Percentiles rank a stretch among this genome's conserved stretches.
phyloP scores from a whole-genome alignment of 2,329 filamentous ascomycete genomes.

The Metarhizium guizhouense region DNA sequence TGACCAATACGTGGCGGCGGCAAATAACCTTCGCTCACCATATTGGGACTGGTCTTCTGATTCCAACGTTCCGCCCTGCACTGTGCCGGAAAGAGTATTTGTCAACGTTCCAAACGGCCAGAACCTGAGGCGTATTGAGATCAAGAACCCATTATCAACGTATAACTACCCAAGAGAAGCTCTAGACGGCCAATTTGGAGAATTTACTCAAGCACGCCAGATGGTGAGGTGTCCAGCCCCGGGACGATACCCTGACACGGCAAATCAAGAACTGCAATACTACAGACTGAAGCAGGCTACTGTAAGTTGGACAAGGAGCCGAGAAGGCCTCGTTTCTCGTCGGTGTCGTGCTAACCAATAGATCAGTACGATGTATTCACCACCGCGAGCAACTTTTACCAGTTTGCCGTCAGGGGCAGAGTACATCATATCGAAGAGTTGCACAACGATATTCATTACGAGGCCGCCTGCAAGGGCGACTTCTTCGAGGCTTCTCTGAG shows the following conservation, averaged over 20 bases:
- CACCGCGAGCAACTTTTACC: conserved; percentile 23
- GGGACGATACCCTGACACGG: conserved; percentile 28
- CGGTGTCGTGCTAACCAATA: conserved; percentile 5
- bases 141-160: conserved; percentile 44
- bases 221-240: conserved; percentile 32
- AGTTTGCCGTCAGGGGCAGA: conserved; percentile 27
- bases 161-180: conserved; percentile 38
- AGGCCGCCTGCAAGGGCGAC: conserved; percentile 29
- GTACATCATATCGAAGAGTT: conserved; percentile 34
- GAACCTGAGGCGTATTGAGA: conserved; percentile 18
- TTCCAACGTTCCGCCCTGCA: conserved; percentile 33
- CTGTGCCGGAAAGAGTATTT: conserved; percentile 22
- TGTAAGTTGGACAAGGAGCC: conserved; percentile 20
- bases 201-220: conserved; percentile 14
- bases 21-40: conserved; percentile 36
- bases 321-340: background rate
- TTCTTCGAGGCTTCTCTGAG: conserved; percentile 31
- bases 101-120: conserved; percentile 32
- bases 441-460: conserved; percentile 34
- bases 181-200: conserved; percentile 28
- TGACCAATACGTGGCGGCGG: conserved; percentile 32
- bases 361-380: conserved; percentile 32
- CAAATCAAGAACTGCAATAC: conserved; percentile 24
- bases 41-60: conserved; percentile 47
- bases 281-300: conserved; percentile 30